Base-by-base conservation (phyloP, 2,329 filamentous ascomycete species). In the Pseudonectria buxi region DNA sequence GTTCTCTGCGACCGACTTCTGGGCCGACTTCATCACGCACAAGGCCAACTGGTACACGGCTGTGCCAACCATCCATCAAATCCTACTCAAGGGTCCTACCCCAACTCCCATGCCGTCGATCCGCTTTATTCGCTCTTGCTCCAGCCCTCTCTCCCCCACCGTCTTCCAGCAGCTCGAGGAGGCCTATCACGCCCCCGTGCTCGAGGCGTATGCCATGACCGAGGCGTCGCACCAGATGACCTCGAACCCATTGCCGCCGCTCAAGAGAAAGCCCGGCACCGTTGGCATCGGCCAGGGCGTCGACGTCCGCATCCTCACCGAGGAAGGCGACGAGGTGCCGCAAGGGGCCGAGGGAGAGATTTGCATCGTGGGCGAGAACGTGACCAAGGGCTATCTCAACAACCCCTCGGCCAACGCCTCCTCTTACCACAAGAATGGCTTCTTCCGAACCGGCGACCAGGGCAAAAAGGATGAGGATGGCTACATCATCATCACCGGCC, bases 201-300 rank as follows among this genome's bases (percentile, higher is more conserved):
- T 94, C 13, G 87, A 94, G 64, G 87, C 87, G 9, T 94, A 94
- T 53, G 87, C 87, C 46, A 94, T 94, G 87, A 94, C 87, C 27
- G 87, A 94, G 65, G 87, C 86, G 6, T 78, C 87, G 4, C 84
- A 89, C 54, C 84, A 88, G 59, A 88, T 89, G 81, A 86, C 84
- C 1, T 86, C 81, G 16, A 84, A 82, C 64, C 80, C 78, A 14
- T 68, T 83, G 1, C 84, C 85, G 3, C 75, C 77, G 0, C 80
- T 68, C 13, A 80, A 83, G 63, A 77, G 85, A 50, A 81, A 84
- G 66, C 86, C 87, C 0, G 87, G 87, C 32, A 86, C 81, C 31
- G 87, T 94, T 3, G 87, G 87, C 12, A 56, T 92, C 22, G 86
- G 85, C 4, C 86, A 90, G 63, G 87, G 87, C 29, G 86, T 94